These are phyloP conservation scores for Irpex sp. DNA, from an alignment of 1,284 basidiomycete species.

Conservation along the genomic window DNA sequence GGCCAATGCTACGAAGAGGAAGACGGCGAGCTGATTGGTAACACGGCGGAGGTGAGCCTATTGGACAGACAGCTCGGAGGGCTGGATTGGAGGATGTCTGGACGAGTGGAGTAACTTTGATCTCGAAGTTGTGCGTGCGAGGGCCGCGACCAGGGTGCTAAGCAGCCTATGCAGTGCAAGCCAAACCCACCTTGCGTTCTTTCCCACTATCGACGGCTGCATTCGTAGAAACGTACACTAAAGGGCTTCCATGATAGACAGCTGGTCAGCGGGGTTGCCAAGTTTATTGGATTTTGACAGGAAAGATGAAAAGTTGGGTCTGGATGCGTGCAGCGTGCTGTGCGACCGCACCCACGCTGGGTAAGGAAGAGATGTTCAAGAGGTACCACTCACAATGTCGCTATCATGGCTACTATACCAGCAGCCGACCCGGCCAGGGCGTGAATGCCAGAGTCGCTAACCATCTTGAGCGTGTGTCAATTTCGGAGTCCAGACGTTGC, in stretches of 20 bases:
- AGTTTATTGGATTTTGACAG: background rate
- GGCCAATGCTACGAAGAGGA: too few relatives aligned
- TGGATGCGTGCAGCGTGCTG: background rate
- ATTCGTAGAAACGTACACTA: constrained; percentile 90
- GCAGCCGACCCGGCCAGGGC: constrained; percentile 88
- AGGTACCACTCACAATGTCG: constrained; percentile 63
- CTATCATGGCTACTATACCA: constrained; percentile 87
- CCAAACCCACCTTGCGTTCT: constrained; percentile 56
- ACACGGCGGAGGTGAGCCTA: background rate
- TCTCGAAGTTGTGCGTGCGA: background rate
- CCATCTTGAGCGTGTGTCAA: constrained; percentile 15
- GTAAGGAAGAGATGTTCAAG: background rate
- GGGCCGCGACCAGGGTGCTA: background rate
- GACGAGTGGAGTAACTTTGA: background rate
- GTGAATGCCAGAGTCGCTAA: constrained; percentile 86
- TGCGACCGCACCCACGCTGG: too few relatives aligned
- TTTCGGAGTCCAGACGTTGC: background rate
- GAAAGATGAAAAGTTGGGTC: constrained; percentile 16
- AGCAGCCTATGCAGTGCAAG: too few relatives aligned
- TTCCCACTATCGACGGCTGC: constrained; percentile 89
- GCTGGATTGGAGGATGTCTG: background rate
- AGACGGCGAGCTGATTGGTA: too few relatives aligned
- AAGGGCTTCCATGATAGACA: constrained; percentile 52
- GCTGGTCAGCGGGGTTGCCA: background rate
- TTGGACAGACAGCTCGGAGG: background rate